Percentiles rank a stretch among this genome's conserved stretches.
Conservation (phyloP, 192 early-diverging fungal species). For the Coemansia sp. region DNA sequence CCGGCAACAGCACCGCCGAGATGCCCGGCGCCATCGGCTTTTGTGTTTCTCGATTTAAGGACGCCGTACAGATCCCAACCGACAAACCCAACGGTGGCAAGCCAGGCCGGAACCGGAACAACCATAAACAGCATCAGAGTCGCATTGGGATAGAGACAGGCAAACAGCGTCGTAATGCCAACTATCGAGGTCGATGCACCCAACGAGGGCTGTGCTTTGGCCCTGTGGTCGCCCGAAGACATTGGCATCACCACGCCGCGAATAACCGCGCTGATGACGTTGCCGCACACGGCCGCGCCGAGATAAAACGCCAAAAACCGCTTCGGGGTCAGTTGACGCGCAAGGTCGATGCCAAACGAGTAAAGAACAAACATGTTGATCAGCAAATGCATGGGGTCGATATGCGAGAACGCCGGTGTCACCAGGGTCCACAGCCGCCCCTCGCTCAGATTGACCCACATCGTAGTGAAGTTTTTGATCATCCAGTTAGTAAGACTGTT, state of each 20-base stretch:
- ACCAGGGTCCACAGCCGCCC: constrained; percentile 54
- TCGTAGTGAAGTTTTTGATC: constrained; percentile 36
- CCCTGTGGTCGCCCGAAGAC: constrained; percentile 6
- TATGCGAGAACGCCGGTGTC: constrained; percentile 55
- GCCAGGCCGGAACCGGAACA: constrained; percentile 45
- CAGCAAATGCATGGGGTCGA: constrained; percentile 39
- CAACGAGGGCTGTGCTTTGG: constrained; percentile 23
- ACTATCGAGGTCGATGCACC: constrained; percentile 52
- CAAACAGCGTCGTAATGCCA: constrained; percentile 47
- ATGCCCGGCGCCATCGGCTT: constrained; percentile 54
- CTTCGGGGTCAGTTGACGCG: constrained; percentile 23
- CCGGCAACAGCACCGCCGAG: constrained; percentile 51
- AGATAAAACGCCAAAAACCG: constrained; percentile 44
- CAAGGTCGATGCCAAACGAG: constrained; percentile 43
- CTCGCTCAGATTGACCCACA: constrained; percentile 23
- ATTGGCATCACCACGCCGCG: constrained; percentile 22
- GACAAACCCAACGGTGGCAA: constrained; percentile 39
- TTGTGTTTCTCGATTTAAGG: constrained; percentile 11
- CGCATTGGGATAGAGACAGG: constrained; percentile 45
- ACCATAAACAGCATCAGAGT: constrained; percentile 40
- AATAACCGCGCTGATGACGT: constrained; percentile 34
- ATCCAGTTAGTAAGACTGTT: constrained; percentile 22
- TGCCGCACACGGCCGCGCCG: constrained; percentile 29
- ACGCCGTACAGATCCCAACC: constrained; percentile 44
- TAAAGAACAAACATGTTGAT: constrained; percentile 56